Base-by-base conservation (phyloP, 1,284 basidiomycete species). In the Ceratobasidium sp. region DNA sequence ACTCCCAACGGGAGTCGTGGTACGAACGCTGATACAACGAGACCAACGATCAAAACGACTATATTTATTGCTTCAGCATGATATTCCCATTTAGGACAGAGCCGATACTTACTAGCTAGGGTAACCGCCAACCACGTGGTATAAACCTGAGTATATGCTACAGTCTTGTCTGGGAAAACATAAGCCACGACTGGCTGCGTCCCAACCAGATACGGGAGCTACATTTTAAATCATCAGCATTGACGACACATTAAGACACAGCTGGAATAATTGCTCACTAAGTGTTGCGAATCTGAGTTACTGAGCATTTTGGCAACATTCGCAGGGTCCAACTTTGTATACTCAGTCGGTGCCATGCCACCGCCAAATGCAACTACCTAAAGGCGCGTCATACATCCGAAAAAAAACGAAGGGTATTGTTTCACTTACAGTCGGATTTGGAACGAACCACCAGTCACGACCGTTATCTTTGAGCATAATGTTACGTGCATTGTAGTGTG, bases 171-270 rank as follows among this genome's bases (percentile, higher is more conserved):
- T 2, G 15, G 61, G 35, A 51, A 75, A 2, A 65, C 61, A 37
- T 75, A 61, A 20, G 74, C 74, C 10, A 75, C 37, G 15, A 75
- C 42, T n/a, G 39, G 49, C 23, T 66, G 49, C 5, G 74, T 65
- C 23, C 74, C 74, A 28, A 76, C 74, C 33, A 76, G 33, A 31
- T 76, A 76, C 2, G 74, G 74, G 23, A 76, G 65, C 71, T 74
- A 35, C 35, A 7, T n/a, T 42, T 45, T 7, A 58, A 54, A 37
- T 0, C 49, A 3, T 54, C 47, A 54, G 20, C 20, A 6, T 11
- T 49, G 8, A 6, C 26, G 1, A 15, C 8, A 58, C 31, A 31
- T 4, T 31, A n/a, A n/a, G n/a, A n/a, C n/a, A n/a, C n/a, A n/a
- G n/a, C n/a, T 63, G 15, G 60, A 17, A 45, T 45, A 7, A 26